phyloP scores from a whole-genome alignment of 2,329 filamentous ascomycete genomes.

The Neonectria ditissima region DNA sequence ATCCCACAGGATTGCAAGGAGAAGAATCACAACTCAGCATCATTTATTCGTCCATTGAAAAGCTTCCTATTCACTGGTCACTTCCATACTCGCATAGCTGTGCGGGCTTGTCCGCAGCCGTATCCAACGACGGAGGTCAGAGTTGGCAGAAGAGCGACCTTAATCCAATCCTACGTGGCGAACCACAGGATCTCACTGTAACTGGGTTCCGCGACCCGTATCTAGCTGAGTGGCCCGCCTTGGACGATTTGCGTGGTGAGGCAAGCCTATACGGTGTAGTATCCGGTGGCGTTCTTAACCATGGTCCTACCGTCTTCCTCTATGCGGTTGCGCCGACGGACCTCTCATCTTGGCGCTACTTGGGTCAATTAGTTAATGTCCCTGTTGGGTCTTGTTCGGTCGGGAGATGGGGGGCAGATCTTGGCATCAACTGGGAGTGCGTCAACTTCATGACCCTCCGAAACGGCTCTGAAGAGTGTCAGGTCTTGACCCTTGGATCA shows the following conservation, averaged over 20 bases:
- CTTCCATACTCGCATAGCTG: constrained; percentile 55
- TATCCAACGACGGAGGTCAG: constrained; percentile 51
- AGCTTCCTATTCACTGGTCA: constrained; percentile 52
- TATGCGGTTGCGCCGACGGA: constrained; percentile 56
- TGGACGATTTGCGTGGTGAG: constrained; percentile 41
- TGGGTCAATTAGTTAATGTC: constrained; percentile 57
- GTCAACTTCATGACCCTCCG: constrained; percentile 58
- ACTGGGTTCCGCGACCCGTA: constrained; percentile 52
- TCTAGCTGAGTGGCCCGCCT: constrained; percentile 45
- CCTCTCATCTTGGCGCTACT: constrained; percentile 57
- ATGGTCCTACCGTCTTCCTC: constrained; percentile 59
- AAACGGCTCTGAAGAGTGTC: constrained; percentile 43
- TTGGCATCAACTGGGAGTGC: constrained; percentile 65
- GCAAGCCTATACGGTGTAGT: constrained; percentile 58
- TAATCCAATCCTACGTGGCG: constrained; percentile 48
- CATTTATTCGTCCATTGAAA: constrained; percentile 50
- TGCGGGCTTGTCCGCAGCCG: constrained; percentile 56
- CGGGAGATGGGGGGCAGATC: constrained; percentile 61
- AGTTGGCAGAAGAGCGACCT: constrained; percentile 49
- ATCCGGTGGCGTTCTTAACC: constrained; percentile 57
- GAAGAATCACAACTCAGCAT: constrained; percentile 49
- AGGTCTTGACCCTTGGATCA: constrained; percentile 59
- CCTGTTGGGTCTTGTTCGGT: constrained; percentile 51
- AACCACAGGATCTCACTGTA: constrained; percentile 44
- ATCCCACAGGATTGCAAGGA: constrained; percentile 60